Conservation (phyloP, 208 protist species). For the Borovskyia barvae region DNA sequence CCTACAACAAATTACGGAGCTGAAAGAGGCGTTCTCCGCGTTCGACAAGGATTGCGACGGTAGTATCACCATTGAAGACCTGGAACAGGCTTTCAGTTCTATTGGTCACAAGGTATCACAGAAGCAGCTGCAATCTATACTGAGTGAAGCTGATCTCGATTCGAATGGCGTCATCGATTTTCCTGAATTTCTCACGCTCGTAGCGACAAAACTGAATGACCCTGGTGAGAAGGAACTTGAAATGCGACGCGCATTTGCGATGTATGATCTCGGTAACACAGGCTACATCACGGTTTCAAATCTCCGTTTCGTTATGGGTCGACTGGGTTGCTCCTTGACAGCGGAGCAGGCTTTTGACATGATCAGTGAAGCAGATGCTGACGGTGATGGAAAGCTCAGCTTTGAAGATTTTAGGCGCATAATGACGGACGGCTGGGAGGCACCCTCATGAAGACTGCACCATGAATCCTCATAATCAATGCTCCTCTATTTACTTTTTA, state of each 20-base stretch:
- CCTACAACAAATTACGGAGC: slow-evolving; percentile 99
- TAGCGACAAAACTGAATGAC: slow-evolving; percentile 87
- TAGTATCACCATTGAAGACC: slow-evolving; percentile 98
- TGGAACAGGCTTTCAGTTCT: slow-evolving; percentile 99
- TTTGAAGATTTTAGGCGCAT: slow-evolving; percentile 90
- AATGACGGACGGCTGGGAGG: slow-evolving; percentile 52
- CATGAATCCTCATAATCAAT: too few species aligned
- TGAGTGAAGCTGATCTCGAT: slow-evolving; percentile 97
- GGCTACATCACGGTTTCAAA: slow-evolving; percentile 92
- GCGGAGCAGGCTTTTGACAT: slow-evolving; percentile 91
- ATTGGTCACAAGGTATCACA: slow-evolving; percentile 95
- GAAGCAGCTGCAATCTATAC: slow-evolving; percentile 95
- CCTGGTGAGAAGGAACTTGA: slow-evolving; percentile 92
- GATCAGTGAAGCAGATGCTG: slow-evolving; percentile 88
- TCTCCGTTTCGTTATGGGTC: slow-evolving; percentile 91
- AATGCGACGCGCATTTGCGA: slow-evolving; percentile 88
- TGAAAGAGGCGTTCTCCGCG: slow-evolving; percentile 99
- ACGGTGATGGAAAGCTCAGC: slow-evolving; percentile 87
- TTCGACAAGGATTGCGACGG: slow-evolving; percentile 99
- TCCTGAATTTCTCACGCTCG: slow-evolving; percentile 93
- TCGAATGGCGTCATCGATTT: slow-evolving; percentile 98
- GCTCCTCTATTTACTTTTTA: too few species aligned
- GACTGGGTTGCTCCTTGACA: slow-evolving; percentile 91
- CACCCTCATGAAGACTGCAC: slow-evolving; percentile 6
- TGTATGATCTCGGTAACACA: slow-evolving; percentile 95